These are phyloP conservation scores for Solanum aculeatissimum DNA, from an alignment of 305 asterid species.

Conservation along the genomic window DNA sequence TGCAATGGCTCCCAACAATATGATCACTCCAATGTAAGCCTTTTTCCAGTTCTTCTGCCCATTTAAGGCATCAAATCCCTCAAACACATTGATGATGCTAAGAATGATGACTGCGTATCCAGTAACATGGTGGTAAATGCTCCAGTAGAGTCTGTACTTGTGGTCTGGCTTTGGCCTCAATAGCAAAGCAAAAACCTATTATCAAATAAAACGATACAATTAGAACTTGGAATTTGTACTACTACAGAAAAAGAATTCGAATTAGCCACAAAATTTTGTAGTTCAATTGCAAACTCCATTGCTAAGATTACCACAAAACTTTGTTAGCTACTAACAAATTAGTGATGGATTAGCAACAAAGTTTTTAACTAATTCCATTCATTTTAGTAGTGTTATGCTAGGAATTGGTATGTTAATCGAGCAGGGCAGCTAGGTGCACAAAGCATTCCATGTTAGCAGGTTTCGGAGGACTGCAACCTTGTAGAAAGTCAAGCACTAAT, in stretches of 20 bases:
- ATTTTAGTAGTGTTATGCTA: background rate
- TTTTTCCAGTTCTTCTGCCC: slow-evolving; percentile 55
- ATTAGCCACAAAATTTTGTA: background rate
- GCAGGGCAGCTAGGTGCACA: background rate
- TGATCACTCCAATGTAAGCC: slow-evolving; percentile 57
- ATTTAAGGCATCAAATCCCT: slow-evolving; percentile 60
- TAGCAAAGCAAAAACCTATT: slow-evolving; percentile 57
- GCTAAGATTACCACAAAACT: background rate
- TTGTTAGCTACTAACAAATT: background rate
- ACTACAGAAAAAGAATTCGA: background rate
- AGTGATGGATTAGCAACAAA: background rate
- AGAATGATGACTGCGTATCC: slow-evolving; percentile 55
- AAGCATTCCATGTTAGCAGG: background rate
- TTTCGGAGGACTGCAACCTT: background rate
- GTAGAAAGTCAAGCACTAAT: background rate
- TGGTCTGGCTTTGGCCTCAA: slow-evolving; percentile 83
- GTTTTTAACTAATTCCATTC: background rate
- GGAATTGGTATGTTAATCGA: background rate
- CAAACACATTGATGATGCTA: slow-evolving; percentile 57
- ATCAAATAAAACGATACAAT: background rate
- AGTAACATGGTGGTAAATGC: slow-evolving; percentile 44
- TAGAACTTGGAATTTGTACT: background rate
- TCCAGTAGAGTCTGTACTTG: slow-evolving; percentile 69
- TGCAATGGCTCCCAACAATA: slow-evolving; percentile 41
- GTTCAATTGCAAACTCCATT: background rate